Evolutionary conservation across 169 alveolate species (phyloP), one percentile per base, ranked within the genome.

Genomic region (Plasmodium gonderi): DNA sequence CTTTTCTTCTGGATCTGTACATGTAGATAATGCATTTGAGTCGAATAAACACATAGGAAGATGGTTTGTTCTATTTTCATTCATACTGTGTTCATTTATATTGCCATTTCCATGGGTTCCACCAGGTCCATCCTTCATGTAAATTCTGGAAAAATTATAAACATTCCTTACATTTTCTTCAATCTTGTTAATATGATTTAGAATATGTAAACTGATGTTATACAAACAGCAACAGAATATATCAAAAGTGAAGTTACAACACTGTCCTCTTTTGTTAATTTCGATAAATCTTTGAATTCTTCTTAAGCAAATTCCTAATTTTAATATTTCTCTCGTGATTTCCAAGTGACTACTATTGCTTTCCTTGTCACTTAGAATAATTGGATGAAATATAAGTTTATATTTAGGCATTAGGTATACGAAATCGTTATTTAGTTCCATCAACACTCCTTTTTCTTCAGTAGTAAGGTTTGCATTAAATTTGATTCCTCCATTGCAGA

Each of bases 131-230:
- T 76, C 80, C 11, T 87, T 49, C 93, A 87, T 87, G 44, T 75
- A 51, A 23, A 87, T 75, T 75, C 68, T 87, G 0, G 93, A 74
- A 87, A 87, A 87, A 87, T 87, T 87, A 87, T 33, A 87, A 9
- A 87, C 68, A 60, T 87, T 87, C 45, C 93, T 33, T 14, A 87
- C 51, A 54, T 87, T 87, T 75, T 87, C 80, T 75, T 87, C 93
- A 20, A 87, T 87, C 68, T 26, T 51, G 68, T 75, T 87, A 20
- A 87, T 42, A 65, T 87, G 93, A 47, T 87, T 87, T 54, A 75
- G 54, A 42, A 87, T 87, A 33, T 87, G 93, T 78, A 76, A 38
- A 31, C 72, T 54, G 40, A 87, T 87, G 79, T 87, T 87, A 20
- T 54, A 75, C 26, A 87, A 47, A 20, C 93, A 87, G 31, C 93